phyloP scores from a whole-genome alignment of 441 rosid species.

The Kokia cookei region DNA sequence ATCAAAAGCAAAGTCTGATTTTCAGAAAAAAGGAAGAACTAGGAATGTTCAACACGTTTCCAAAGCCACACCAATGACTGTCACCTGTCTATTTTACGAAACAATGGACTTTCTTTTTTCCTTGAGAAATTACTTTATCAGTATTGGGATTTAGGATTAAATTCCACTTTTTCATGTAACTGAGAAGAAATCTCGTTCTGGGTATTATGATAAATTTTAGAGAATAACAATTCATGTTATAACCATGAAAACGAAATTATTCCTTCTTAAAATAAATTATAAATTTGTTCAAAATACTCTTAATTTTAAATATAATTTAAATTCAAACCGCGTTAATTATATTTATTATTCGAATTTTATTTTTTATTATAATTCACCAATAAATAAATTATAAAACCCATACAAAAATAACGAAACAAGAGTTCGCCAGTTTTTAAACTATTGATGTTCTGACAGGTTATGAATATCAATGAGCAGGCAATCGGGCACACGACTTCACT shows the following conservation, averaged over 20 bases:
- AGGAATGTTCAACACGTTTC: constrained; percentile 33
- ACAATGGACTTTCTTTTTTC: background rate
- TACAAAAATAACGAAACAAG: too few species aligned
- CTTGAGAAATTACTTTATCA: background rate
- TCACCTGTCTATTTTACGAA: background rate
- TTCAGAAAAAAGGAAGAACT: constrained; percentile 5
- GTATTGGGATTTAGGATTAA: background rate
- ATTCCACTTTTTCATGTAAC: too few species aligned
- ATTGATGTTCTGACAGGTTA: background rate
- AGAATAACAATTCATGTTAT: too few species aligned
- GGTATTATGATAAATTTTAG: too few species aligned
- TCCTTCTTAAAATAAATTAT: too few species aligned
- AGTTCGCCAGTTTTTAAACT: background rate
- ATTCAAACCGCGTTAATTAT: too few species aligned
- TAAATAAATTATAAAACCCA: too few species aligned
- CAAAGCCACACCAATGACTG: constrained; percentile 1
- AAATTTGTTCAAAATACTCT: too few species aligned
- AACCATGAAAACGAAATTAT: too few species aligned
- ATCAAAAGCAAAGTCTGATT: constrained; percentile 23
- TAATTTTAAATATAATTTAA: too few species aligned
- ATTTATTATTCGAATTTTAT: too few species aligned
- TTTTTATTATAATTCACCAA: too few species aligned
- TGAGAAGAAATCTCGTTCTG: background rate
- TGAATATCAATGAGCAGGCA: background rate
- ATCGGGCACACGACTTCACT: background rate